These are phyloP conservation scores for Claviceps fusiformis DNA, from an alignment of 2,329 filamentous ascomycete species.

Conservation along the genomic window DNA sequence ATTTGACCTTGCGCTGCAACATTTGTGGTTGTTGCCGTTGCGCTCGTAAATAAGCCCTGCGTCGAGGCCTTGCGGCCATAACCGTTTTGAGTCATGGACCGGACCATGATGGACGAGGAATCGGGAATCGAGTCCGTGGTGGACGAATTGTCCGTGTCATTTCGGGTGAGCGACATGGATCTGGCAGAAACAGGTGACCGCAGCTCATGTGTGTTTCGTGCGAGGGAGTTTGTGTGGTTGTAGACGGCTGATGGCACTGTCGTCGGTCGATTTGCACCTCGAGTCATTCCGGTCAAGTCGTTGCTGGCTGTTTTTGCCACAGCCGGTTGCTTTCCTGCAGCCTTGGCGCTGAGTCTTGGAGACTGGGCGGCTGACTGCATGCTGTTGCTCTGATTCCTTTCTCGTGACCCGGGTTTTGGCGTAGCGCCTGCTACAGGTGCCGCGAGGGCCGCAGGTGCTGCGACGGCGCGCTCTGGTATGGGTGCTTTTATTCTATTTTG, in stretches of 20 bases:
- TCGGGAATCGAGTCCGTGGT: slow-evolving; percentile 3
- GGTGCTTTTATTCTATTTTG: slow-evolving; percentile 11
- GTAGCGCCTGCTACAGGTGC: background rate
- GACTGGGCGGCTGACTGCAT: background rate
- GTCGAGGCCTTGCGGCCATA: slow-evolving; percentile 11
- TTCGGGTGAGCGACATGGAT: slow-evolving; percentile 1
- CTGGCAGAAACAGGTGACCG: slow-evolving; percentile 2
- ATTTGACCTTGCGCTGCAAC: slow-evolving; percentile 30
- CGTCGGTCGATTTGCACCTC: background rate
- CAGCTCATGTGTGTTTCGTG: slow-evolving; percentile 1
- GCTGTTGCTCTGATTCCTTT: background rate
- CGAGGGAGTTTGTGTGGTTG: background rate
- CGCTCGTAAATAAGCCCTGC: slow-evolving; percentile 19
- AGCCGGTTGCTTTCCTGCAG: slow-evolving; percentile 33
- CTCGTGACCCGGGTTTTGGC: background rate
- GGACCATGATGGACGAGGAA: slow-evolving; percentile 15
- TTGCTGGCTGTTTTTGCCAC: slow-evolving; percentile 9
- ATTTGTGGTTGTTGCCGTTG: slow-evolving; percentile 26
- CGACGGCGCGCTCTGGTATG: slow-evolving; percentile 13
- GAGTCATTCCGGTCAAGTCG: slow-evolving; percentile 7
- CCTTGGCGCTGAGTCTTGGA: slow-evolving; percentile 26
- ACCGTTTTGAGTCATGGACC: slow-evolving; percentile 20
- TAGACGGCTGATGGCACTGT: background rate
- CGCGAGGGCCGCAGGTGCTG: background rate
- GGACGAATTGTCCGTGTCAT: slow-evolving; percentile 4